Base-by-base conservation (phyloP, 2,329 filamentous ascomycete genomes). In the Sclerotinia subarctica region DNA sequence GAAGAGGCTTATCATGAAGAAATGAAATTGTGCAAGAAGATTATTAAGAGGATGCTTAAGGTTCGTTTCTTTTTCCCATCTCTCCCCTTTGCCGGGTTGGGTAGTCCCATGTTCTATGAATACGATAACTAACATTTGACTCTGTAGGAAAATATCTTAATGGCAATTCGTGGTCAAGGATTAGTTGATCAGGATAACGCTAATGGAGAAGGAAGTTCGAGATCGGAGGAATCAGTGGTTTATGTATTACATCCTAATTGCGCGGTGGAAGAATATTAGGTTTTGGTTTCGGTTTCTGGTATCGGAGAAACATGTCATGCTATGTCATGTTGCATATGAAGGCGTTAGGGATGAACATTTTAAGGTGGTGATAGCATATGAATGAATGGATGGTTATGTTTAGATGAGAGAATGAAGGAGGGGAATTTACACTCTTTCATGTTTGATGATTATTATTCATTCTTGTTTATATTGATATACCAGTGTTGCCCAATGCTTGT, bases 191-290 rank as follows among this genome's bases (percentile, higher is more conserved):
- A 81, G 77, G 73, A 81, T 51, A 24, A 35, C 11, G 47, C 24
- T 13, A 54, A 64, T 73, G 79, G 82, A 76, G 77, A 84, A 72
- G 80, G 79, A 53, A 78, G 78, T 58, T 80, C 83, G 29, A 78
- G 81, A 21, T 69, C 72, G 38, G 78, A 77, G 15, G 81, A 81
- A 72, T 83, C 82, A 75, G 82, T 91, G 5, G 85, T 95, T 64
- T 99, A 97, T 77, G 91, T 97, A 35, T 78, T 99, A 73, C 95
- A 99, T 81, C 95, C 95, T 69, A 98, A 98, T 80, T 96, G 92
- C 77, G 92, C 91, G 0, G 84, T 96, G 13, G 94, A 97, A 72
- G 76, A 78, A 69, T 73, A 75, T 65, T 75, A 47, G 47, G 13
- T 10, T 59, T 66, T 44, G 10, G 26, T 17, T 26, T 42, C 6